phyloP scores from a whole-genome alignment of 2,329 filamentous ascomycete species.

The Alternaria rosae region DNA sequence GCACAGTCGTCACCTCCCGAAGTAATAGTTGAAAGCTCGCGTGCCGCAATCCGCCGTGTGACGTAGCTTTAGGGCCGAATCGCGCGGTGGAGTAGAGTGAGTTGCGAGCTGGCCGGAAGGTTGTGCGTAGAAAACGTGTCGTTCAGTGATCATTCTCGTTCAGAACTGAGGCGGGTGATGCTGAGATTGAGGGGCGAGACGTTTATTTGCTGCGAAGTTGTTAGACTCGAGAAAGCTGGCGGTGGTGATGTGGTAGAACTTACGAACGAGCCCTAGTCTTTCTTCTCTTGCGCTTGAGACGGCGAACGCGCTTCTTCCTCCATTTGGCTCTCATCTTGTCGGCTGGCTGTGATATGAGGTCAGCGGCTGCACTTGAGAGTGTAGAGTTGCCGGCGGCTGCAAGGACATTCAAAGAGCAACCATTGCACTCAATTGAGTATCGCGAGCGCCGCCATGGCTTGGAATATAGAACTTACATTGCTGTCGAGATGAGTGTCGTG shows the following conservation, averaged over 20 bases:
- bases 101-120: conserved; percentile 30
- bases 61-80: conserved; percentile 27
- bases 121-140: conserved; percentile 35
- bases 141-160: conserved; percentile 39
- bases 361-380: conserved; percentile 30
- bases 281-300: conserved; percentile 99
- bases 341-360: conserved; percentile 45
- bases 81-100: conserved; percentile 26
- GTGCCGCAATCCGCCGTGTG: conserved; percentile 35
- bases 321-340: conserved; percentile 91
- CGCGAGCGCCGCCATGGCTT: conserved; percentile 5
- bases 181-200: conserved; percentile 55
- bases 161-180: conserved; percentile 41
- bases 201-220: conserved; percentile 56
- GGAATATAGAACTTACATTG: conserved; percentile 46
- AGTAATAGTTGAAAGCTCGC: conserved; percentile 32
- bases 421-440: conserved; percentile 36
- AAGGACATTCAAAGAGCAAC: conserved; percentile 9
- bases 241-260: conserved; percentile 52
- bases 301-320: conserved; percentile 99
- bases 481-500: conserved; percentile 54
- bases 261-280: conserved; percentile 99
- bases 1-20: conserved; percentile 35
- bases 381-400: conserved; percentile 14
- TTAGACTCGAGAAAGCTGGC: conserved; percentile 13